These are phyloP conservation scores for Rhizopus sp. DNA, from an alignment of 371 early-diverging fungal species.

Conservation along the genomic window DNA sequence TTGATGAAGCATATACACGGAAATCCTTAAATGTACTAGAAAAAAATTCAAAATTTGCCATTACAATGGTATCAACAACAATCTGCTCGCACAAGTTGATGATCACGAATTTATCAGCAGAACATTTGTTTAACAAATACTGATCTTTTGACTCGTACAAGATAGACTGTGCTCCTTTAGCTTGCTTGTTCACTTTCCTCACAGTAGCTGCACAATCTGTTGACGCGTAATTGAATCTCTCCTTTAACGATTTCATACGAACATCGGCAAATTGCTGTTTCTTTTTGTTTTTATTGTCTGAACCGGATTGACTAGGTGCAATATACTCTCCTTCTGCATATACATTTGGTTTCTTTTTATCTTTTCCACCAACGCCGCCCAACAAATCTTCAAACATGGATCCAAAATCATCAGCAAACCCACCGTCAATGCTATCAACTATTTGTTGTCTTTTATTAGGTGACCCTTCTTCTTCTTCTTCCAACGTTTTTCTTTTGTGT, in stretches of 20 bases:
- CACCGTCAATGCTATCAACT: slow-evolving; percentile 54
- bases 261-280: slow-evolving; percentile 24
- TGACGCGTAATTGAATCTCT: slow-evolving; percentile 74
- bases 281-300: background rate
- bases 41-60: slow-evolving; percentile 97
- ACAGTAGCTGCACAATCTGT: slow-evolving; percentile 94
- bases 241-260: slow-evolving; percentile 5
- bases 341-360: slow-evolving; percentile 23
- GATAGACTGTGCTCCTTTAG: slow-evolving; percentile 81
- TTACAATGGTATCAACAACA: slow-evolving; percentile 82
- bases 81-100: slow-evolving; percentile 95
- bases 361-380: no score
- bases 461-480: no score
- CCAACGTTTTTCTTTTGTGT: slow-evolving; percentile 1
- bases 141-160: slow-evolving; percentile 87
- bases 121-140: slow-evolving; percentile 93
- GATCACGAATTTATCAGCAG: slow-evolving; percentile 78
- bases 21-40: slow-evolving; percentile 92
- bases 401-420: slow-evolving; percentile 48
- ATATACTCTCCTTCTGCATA: slow-evolving; percentile 39
- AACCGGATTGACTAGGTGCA: slow-evolving; percentile 22
- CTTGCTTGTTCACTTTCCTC: slow-evolving; percentile 79
- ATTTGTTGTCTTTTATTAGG: no score
- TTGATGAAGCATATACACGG: slow-evolving; percentile 72
- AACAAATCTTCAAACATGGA: slow-evolving; percentile 43